Conservation (phyloP, 768 basidiomycete genomes). For the Suillus occidentalis region DNA sequence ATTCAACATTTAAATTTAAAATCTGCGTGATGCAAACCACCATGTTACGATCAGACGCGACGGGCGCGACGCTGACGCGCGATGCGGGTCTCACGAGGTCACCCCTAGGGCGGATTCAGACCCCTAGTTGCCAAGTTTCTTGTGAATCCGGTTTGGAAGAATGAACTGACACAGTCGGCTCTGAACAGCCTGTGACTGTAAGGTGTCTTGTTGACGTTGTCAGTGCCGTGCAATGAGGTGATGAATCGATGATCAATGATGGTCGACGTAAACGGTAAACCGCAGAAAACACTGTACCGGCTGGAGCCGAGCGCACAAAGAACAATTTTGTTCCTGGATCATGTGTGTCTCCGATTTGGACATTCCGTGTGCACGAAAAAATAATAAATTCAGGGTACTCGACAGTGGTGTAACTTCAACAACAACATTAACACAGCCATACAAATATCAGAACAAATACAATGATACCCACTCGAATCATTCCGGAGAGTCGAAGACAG, state of each 20-base stretch:
- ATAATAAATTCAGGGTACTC: neutral
- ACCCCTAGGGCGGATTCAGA: neutral
- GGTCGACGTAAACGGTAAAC: no score
- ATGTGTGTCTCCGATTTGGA: neutral
- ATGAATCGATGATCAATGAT: neutral
- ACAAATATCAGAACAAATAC: neutral
- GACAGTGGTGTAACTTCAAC: no score
- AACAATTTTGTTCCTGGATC: neutral
- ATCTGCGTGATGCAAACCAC: neutral
- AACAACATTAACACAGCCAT: no score
- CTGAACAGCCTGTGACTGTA: neutral
- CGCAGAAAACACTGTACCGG: neutral
- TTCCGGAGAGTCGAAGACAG: constrained; percentile 52
- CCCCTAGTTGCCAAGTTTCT: neutral
- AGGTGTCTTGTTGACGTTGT: neutral
- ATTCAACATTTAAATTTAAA: neutral
- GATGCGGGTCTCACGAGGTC: neutral
- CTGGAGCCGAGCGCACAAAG: neutral
- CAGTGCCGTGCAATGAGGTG: neutral
- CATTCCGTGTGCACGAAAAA: neutral
- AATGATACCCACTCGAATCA: constrained; percentile 20
- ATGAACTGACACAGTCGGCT: neutral
- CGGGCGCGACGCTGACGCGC: neutral
- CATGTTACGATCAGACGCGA: neutral
- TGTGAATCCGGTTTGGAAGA: neutral